phyloP scores from a whole-genome alignment of 2,329 filamentous ascomycete genomes.

The Paraphaeosphaeria sporulosa region DNA sequence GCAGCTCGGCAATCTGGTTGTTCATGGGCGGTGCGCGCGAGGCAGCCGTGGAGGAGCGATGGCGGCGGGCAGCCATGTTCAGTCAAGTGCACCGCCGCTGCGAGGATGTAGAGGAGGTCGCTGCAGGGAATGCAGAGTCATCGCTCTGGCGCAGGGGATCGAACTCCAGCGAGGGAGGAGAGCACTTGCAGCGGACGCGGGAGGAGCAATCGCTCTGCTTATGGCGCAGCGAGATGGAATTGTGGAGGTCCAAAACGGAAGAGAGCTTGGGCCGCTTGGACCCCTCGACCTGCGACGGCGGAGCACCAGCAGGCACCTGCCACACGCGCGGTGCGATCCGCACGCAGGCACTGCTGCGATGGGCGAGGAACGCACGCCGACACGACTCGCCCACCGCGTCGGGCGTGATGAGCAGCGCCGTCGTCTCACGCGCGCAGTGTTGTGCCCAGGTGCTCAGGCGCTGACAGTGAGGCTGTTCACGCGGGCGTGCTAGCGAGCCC shows the following conservation, averaged over 20 bases:
- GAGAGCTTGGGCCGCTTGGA: conserved; percentile 23
- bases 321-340: not conserved
- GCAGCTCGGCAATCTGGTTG: conserved; percentile 58
- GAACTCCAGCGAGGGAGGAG: not conserved
- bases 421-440: conserved; percentile 31
- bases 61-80: conserved; percentile 47
- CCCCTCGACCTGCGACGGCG: conserved; percentile 23
- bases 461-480: conserved; percentile 28
- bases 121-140: conserved; percentile 11
- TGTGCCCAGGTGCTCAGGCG: conserved; percentile 20
- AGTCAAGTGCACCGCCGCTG: conserved; percentile 37
- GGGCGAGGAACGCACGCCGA: conserved; percentile 19
- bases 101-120: conserved; percentile 12
- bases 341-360: not conserved
- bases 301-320: conserved; percentile 26
- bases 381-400: not conserved
- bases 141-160: conserved; percentile 8
- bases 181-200: not conserved
- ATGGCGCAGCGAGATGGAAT: conserved; percentile 12
- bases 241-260: conserved; percentile 19
- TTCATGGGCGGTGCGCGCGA: conserved; percentile 59
- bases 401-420: not conserved
- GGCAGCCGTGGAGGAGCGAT: conserved; percentile 49
- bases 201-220: not conserved
- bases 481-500: conserved; percentile 17